Conservation (phyloP, 495 filamentous ascomycete genomes). For the Darksidea phi region DNA sequence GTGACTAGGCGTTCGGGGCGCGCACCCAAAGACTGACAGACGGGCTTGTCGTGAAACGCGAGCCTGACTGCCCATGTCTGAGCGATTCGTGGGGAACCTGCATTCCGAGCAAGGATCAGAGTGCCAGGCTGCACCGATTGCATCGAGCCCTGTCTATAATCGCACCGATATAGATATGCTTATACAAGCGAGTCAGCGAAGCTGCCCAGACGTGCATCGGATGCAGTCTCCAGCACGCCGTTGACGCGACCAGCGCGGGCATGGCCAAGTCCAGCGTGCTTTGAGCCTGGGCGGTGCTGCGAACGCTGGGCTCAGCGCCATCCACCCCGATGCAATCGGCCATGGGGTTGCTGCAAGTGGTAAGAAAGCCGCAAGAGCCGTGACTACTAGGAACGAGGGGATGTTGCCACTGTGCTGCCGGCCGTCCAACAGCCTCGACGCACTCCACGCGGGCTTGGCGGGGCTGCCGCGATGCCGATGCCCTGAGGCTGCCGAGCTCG, state of each 20-base stretch:
- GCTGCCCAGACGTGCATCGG: not conserved
- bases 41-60: slow-evolving; percentile 34
- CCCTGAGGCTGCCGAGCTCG: too few species aligned
- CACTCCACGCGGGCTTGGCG: not conserved
- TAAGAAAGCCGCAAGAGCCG: slow-evolving; percentile 11
- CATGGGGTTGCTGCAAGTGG: slow-evolving; percentile 12
- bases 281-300: too few species aligned
- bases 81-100: slow-evolving; percentile 39
- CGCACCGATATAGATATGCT: slow-evolving; percentile 32
- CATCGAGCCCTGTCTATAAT: slow-evolving; percentile 30
- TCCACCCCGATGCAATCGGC: not conserved
- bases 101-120: slow-evolving; percentile 21
- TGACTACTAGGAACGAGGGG: not conserved
- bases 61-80: slow-evolving; percentile 34
- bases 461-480: too few species aligned
- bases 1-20: slow-evolving; percentile 35
- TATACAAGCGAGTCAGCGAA: slow-evolving; percentile 27
- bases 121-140: slow-evolving; percentile 27
- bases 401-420: not conserved
- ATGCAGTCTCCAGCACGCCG: not conserved
- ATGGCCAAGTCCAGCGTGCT: too few species aligned
- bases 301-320: not conserved
- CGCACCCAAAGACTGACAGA: slow-evolving; percentile 32
- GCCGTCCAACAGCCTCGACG: not conserved
- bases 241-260: slow-evolving; percentile 1